These are phyloP conservation scores for Phyllostachys edulis DNA, from an alignment of 176 grass and related monocot species.

Conservation along the genomic window DNA sequence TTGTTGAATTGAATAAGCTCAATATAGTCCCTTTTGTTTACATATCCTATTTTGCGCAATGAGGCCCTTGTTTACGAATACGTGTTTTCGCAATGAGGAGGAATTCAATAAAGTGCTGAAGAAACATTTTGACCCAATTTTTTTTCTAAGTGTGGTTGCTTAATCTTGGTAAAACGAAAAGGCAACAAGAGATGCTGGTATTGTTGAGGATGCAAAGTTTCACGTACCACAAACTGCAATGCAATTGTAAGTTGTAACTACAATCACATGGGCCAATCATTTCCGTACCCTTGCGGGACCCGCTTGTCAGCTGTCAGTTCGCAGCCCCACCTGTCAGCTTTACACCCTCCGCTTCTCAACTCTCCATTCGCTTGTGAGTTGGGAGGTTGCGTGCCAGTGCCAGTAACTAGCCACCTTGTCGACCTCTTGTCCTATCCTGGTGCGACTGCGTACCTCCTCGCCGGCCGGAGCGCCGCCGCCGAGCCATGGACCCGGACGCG, in stretches of 20 bases:
- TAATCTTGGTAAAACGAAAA: not conserved
- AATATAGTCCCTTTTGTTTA: not conserved
- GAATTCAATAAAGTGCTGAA: not conserved
- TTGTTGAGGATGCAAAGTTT: not conserved
- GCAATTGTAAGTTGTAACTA: not conserved
- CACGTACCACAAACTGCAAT: not conserved
- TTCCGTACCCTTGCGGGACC: not conserved
- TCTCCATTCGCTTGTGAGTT: not conserved
- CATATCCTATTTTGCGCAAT: not conserved
- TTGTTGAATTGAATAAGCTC: constrained; percentile 18
- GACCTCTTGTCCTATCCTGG: not conserved
- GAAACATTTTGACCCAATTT: not conserved
- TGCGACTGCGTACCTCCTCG: not conserved
- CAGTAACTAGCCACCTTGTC: not conserved
- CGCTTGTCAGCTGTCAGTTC: not conserved
- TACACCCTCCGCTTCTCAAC: too few species aligned
- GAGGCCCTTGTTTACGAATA: not conserved
- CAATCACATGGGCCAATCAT: too few species aligned
- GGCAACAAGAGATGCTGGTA: not conserved
- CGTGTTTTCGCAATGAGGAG: not conserved
- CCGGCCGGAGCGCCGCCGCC: not conserved
- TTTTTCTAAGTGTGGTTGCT: not conserved
- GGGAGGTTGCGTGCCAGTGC: not conserved
- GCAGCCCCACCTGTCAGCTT: not conserved
- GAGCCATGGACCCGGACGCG: constrained; percentile 55